A percentile compares a stretch with the other conserved stretches of the same genome.
These are phyloP conservation scores for Eleusine indica DNA, from an alignment of 176 grass and related monocot genomes.

Conservation along the genomic window DNA sequence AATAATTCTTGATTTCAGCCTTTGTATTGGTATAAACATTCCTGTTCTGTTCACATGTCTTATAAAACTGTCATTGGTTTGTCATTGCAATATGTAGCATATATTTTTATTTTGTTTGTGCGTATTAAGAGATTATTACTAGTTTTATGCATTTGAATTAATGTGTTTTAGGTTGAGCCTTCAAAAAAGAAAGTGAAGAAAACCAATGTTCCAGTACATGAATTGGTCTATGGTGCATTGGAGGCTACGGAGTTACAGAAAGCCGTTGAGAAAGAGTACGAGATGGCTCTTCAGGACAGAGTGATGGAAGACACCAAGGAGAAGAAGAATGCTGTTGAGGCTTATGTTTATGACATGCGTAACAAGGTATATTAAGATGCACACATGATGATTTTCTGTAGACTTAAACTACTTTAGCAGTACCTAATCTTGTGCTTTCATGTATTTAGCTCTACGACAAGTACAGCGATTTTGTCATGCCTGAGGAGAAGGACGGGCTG, in stretches of 20 bases:
- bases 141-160: too few species aligned
- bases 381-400: neutral
- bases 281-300: constrained; percentile 95
- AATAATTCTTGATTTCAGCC: too few species aligned
- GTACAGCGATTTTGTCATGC: constrained; percentile 67
- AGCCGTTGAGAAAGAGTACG: constrained; percentile 82
- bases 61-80: too few species aligned
- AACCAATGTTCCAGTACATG: constrained; percentile 55
- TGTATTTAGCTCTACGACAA: constrained; percentile 72
- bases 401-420: too few species aligned
- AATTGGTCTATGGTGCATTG: constrained; percentile 78
- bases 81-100: too few species aligned
- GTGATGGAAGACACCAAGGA: constrained; percentile 95
- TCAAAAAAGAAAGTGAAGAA: constrained; percentile 67
- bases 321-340: constrained; percentile 94
- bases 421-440: constrained; percentile 6
- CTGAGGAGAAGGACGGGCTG: constrained; percentile 65
- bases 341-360: constrained; percentile 98
- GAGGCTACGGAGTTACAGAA: constrained; percentile 57
- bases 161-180: constrained; percentile 45
- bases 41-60: too few species aligned
- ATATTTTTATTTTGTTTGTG: neutral
- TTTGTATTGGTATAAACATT: too few species aligned
- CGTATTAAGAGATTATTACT: too few species aligned
- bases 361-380: constrained; percentile 58